Base-by-base conservation (phyloP, 2,329 filamentous ascomycete genomes). In the Exophiala viscosa region DNA sequence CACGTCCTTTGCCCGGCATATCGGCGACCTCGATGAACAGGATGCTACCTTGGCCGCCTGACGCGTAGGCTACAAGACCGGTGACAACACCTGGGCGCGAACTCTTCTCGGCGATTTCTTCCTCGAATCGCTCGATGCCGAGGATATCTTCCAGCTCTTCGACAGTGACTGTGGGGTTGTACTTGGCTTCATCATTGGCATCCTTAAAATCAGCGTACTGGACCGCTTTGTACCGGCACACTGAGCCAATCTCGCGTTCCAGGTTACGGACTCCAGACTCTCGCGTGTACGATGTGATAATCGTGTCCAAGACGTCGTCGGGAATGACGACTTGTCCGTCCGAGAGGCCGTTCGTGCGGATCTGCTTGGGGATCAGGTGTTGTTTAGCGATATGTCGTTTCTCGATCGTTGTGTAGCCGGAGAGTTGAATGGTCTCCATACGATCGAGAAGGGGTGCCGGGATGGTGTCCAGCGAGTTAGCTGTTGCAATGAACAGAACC, bases 11-110 rank as follows among this genome's bases (percentile, higher is more conserved):
- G 39, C 93, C 93, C 0, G 93, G 93, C 90, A 97, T 97, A 67
- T 96, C 91, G 9, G 92, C 90, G 40, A 96, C 90, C 72, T 99
- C 93, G 64, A 99, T 99, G 76, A 99, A 99, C 50, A 99, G 80
- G 65, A 99, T 99, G 66, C 88, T 91, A 58, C 93, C 93, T 69
- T 96, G 92, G 43, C 90, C 90, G 45, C 93, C 92, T 3, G 86
- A 87, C 65, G 86, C 90, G 74, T 96, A 99, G 7, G 93, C 93
- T 13, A 99, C 93, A 31, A 99, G 84, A 11, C 93, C 93, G 0
- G 93, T 99, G 34, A 99, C 92, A 51, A 99, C 88, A 51, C 93
- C 93, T 1, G 93, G 92, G 14, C 90, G 81, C 78, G 67, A 78
- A 35, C 82, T 83, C 66, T 88, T 90, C 69, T 95, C 92, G 10